Evolutionary conservation across 2,329 filamentous ascomycete genomes (phyloP), one percentile per base, ranked within the genome.

Genomic region (Ophiostoma angusticollis): DNA sequence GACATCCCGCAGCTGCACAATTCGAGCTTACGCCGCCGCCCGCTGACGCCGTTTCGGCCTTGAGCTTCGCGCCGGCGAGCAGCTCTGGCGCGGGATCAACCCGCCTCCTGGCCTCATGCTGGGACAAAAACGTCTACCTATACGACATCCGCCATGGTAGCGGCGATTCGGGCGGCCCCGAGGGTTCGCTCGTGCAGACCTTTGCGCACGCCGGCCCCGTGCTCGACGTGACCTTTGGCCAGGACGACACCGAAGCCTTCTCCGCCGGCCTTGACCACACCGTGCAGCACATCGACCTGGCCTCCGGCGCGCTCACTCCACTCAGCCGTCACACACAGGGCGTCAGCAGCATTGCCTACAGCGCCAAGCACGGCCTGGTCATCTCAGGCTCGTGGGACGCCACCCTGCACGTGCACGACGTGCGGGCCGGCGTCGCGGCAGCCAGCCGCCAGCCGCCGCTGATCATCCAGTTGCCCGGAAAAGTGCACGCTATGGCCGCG

Each of bases 361-460:
- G 79, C 59, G 67, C 69, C 45, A 68, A 81, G 46, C 77, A 87
- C 56, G 75, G 75, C 75, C 67, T 95, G 46, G 72, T 98, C 42
- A 69, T 96, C 48, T 94, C 86, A 40, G 83, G 84, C 37, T 93
- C 87, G 6, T 98, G 91, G 91, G 89, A 98, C 59, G 78, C 73
- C 45, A 94, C 84, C 6, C 69, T 98, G 31, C 86, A 94, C 57
- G 70, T 95, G 42, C 84, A 94, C 64, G 71, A 80, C 52, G 65
- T 79, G 34, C 8, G 2, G n/a, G 17, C 16, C 30, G 4, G 17
- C 17, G n/a, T 7, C 14, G 9, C 9, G 6, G 11, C 11, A n/a
- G 12, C 30, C 14, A 9, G 6, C n/a, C 18, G 9, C 9, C 7
- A 7, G 14, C 13, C 12, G 9, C 35, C 25, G 22, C 75, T 75